Percentiles rank a stretch among this genome's conserved stretches.
Conservation (phyloP, 2,329 filamentous ascomycete genomes). For the Furcasterigmium sp. region DNA sequence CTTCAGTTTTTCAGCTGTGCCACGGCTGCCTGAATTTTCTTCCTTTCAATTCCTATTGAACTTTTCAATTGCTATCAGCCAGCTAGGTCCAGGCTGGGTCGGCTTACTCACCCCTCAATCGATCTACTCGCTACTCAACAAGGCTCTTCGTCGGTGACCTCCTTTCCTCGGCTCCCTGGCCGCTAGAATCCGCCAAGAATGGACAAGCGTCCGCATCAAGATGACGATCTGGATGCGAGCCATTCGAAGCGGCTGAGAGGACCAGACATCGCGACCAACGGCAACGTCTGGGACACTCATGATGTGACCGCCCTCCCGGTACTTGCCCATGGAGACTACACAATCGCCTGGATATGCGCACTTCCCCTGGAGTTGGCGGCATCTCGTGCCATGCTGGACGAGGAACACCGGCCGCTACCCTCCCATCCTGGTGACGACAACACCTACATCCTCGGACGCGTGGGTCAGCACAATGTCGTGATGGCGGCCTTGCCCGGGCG, state of each 20-base stretch:
- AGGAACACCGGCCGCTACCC: constrained; percentile 4
- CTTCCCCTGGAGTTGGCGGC: constrained; percentile 11
- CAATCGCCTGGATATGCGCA: constrained; percentile 15
- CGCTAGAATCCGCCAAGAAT: neutral
- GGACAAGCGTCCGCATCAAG: neutral
- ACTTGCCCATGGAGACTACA: constrained; percentile 8
- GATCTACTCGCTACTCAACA: neutral
- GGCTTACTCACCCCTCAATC: neutral
- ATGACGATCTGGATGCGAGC: neutral
- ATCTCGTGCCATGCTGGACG: constrained; percentile 13
- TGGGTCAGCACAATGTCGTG: constrained; percentile 3
- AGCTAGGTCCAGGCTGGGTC: neutral
- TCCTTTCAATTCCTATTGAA: too few relatives aligned
- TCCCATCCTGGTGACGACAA: constrained; percentile 1
- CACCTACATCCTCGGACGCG: neutral
- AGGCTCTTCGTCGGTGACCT: too few relatives aligned
- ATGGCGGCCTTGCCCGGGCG: constrained; percentile 3
- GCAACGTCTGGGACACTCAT: neutral
- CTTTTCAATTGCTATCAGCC: too few relatives aligned
- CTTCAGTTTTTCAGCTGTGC: too few relatives aligned
- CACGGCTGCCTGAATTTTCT: too few relatives aligned
- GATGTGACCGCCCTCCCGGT: neutral
- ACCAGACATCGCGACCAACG: neutral
- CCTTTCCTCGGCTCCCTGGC: neutral
- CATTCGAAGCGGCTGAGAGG: neutral